phyloP scores from a whole-genome alignment of 2,329 filamentous ascomycete genomes.

The Scedosporium apiospermum region DNA sequence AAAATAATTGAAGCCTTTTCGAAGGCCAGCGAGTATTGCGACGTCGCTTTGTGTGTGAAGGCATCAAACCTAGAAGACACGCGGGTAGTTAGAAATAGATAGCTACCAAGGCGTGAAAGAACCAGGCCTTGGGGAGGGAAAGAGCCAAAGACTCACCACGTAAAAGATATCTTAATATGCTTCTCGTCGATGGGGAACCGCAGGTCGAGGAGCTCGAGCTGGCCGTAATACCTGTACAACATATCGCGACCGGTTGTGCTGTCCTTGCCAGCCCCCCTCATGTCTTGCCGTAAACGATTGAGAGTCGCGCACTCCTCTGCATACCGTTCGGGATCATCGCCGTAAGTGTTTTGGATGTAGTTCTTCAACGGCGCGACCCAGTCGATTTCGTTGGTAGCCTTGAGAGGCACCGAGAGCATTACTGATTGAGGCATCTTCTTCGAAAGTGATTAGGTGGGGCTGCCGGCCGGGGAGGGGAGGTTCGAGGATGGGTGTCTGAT shows the following conservation, averaged over 20 bases:
- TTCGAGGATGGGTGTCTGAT: conserved; percentile 1
- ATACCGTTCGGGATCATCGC: conserved; percentile 94
- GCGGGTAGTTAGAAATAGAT: background rate
- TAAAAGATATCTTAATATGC: conserved; percentile 98
- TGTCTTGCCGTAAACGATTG: conserved; percentile 92
- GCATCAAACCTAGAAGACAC: conserved; percentile 74
- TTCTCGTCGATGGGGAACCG: conserved; percentile 97
- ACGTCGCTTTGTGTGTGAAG: conserved; percentile 97
- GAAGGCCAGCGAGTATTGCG: conserved; percentile 92
- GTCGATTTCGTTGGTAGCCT: conserved; percentile 94
- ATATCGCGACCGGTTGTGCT: conserved; percentile 89
- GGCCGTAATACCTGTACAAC: conserved; percentile 94
- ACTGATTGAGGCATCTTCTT: conserved; percentile 70
- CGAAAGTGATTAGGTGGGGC: conserved; percentile 1
- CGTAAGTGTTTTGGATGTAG: conserved; percentile 90
- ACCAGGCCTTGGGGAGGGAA: background rate
- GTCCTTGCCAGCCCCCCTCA: conserved; percentile 94
- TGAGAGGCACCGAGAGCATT: conserved; percentile 92
- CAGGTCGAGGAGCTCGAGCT: conserved; percentile 87
- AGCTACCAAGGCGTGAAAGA: conserved; percentile 3
- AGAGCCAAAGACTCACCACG: conserved; percentile 57
- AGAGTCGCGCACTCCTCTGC: conserved; percentile 89
- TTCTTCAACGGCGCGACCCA: conserved; percentile 87
- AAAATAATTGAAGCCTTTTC: conserved; percentile 99
- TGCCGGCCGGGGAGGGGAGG: background rate